Base-by-base conservation (phyloP, 345 rosid species). In the Brassica juncea region DNA sequence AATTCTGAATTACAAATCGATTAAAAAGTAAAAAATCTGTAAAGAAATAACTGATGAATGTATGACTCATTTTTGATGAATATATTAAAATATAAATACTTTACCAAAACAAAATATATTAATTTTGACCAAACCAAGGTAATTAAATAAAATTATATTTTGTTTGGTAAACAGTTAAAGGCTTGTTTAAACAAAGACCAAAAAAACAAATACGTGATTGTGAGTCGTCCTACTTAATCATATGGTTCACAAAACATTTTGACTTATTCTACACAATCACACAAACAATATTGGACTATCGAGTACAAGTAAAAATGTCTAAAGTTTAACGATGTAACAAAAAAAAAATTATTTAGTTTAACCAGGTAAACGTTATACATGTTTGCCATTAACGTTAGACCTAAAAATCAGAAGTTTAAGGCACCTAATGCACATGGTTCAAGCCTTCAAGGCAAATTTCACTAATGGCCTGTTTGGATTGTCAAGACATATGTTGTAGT, bases 381-480 rank as follows among this genome's bases (percentile, higher is more conserved):
- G 55, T 32, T 8, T 32, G 47, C 69, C 52, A 23, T 23, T 23
- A 66, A 14, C 12, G 47, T 30, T 25, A 68, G 21, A 47, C 72
- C 16, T 27, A 3, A 68, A 47, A 14, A 57, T 47, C 25, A 68
- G 23, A 30, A 58, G n/a, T 34, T 71, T 25, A 19, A 57, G 28
- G 75, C 59, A 62, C 47, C 19, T 61, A 42, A n/a, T 37, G 54
- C 30, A 66, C 54, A 39, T 42, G 44, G 44, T 49, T 49, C 57
- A 49, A 49, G 57, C 57, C 19, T 62, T 62, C 28, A 62, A 16
- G 31, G 77, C 31, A 73, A 47, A 55, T 61, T 12, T 28, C 30
- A 28, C 4, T 28, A 58, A 10, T 15, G 3, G 2, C 6, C 5
- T 44, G 47, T 35, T 9, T 30, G 39, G 42, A 61, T 30, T 44